A percentile compares a stretch with the other conserved stretches of the same genome.
These are phyloP conservation scores for Andrographis paniculata DNA, from an alignment of 305 asterid species.

Conservation along the genomic window DNA sequence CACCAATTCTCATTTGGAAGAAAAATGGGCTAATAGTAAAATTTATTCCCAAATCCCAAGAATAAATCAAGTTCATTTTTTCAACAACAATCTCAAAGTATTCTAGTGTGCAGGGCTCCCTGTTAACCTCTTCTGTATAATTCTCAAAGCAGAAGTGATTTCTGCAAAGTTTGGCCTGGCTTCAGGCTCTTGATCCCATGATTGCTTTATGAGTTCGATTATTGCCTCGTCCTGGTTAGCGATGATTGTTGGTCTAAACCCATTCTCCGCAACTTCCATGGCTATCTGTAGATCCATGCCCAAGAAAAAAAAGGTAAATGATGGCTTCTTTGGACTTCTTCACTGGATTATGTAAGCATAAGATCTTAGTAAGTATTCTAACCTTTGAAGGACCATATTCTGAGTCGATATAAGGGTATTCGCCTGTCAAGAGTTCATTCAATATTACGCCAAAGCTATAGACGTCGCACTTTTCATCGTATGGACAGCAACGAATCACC, in stretches of 20 bases:
- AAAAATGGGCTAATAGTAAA: no score
- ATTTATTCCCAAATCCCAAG: no score
- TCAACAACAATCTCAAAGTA: no score
- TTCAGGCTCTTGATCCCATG: conserved; percentile 55
- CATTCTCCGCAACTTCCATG: conserved; percentile 56
- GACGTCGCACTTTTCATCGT: conserved; percentile 68
- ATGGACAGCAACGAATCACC: conserved; percentile 49
- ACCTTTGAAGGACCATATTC: conserved; percentile 65
- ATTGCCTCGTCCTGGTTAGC: conserved; percentile 31
- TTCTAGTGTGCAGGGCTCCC: no score
- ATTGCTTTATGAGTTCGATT: conserved; percentile 31
- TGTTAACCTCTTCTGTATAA: conserved; percentile 17
- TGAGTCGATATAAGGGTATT: conserved; percentile 57
- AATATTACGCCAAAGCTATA: conserved; percentile 60
- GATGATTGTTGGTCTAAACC: conserved; percentile 46
- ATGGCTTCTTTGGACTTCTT: not conserved
- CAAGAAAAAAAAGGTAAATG: not conserved
- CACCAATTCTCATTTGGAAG: no score
- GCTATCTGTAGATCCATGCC: conserved; percentile 39
- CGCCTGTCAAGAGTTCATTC: conserved; percentile 55
- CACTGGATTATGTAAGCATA: not conserved
- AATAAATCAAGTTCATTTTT: no score
- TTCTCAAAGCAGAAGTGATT: conserved; percentile 40
- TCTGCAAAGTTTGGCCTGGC: conserved; percentile 43
- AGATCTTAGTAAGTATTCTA: not conserved